These are phyloP conservation scores for Alnus glutinosa DNA, from an alignment of 306 rosid genomes.

Conservation along the genomic window DNA sequence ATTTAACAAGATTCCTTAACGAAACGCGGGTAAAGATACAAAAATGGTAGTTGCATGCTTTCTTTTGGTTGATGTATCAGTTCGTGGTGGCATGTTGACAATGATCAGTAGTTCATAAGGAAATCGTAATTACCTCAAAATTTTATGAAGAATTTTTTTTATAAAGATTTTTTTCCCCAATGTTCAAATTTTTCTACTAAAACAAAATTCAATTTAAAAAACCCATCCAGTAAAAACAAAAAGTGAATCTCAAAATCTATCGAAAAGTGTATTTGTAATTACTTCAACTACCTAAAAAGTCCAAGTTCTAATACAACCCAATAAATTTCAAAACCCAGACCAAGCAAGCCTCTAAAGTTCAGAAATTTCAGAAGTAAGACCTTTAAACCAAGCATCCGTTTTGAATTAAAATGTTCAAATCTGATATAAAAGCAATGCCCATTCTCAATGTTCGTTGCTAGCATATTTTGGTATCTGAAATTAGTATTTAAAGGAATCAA, in stretches of 20 bases:
- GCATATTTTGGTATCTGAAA: constrained; percentile 23
- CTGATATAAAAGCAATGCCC: constrained; percentile 27
- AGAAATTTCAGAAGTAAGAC: constrained; percentile 20
- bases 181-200: neutral
- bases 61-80: too few species aligned
- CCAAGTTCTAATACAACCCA: constrained; percentile 20
- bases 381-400: constrained; percentile 9
- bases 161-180: too few species aligned
- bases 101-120: too few species aligned
- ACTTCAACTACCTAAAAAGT: constrained; percentile 27
- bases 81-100: too few species aligned
- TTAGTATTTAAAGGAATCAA: constrained; percentile 29
- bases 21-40: too few species aligned
- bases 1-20: too few species aligned
- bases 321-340: constrained; percentile 4
- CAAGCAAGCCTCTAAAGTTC: constrained; percentile 11
- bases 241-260: constrained; percentile 6
- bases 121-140: too few species aligned
- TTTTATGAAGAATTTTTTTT: too few species aligned
- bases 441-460: constrained; percentile 13
- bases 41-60: too few species aligned
- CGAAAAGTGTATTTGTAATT: constrained; percentile 24
- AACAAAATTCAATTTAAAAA: constrained; percentile 29
- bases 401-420: constrained; percentile 16
- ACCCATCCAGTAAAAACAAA: constrained; percentile 13